Evolutionary conservation across 768 basidiomycete species (phyloP), one percentile per base, ranked within the genome.

Genomic region (Lyophyllum atratum): DNA sequence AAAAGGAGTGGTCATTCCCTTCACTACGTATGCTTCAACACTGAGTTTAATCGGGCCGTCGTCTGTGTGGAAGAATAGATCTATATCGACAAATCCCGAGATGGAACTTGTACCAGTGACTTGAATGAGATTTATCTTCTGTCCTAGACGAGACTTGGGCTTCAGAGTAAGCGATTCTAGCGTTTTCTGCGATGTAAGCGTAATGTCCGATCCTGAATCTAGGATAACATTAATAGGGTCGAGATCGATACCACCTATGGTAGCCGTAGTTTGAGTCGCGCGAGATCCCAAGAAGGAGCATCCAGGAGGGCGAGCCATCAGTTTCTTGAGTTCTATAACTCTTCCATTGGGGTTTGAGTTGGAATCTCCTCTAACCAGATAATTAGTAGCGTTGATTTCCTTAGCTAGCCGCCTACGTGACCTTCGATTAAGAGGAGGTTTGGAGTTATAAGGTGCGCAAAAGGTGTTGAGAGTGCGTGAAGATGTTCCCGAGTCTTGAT

Each of bases 1-100:
- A 24, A 74, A 65, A 0, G 66, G 66, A 0, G 68, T 66, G 0
- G 66, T 54, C 70, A 71, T n/a, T n/a, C n/a, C n/a, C n/a, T n/a
- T n/a, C n/a, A n/a, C n/a, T n/a, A n/a, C n/a, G n/a, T n/a, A n/a
- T n/a, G n/a, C n/a, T n/a, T n/a, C n/a, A n/a, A n/a, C n/a, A n/a
- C n/a, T n/a, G n/a, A n/a, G n/a, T n/a, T n/a, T n/a, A n/a, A n/a
- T n/a, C n/a, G n/a, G n/a, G n/a, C n/a, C n/a, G n/a, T n/a, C n/a
- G n/a, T n/a, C n/a, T n/a, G n/a, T n/a, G n/a, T n/a, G n/a, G n/a
- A n/a, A n/a, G n/a, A n/a, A n/a, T n/a, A n/a, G n/a, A n/a, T n/a
- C n/a, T n/a, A n/a, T n/a, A n/a, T n/a, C n/a, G n/a, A n/a, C n/a
- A n/a, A n/a, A n/a, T n/a, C n/a, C n/a, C n/a, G n/a, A n/a, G n/a